Percentiles rank a stretch among this genome's conserved stretches.
These are phyloP conservation scores for Tilletia indica DNA, from an alignment of 1,284 basidiomycete genomes.

Conservation along the genomic window DNA sequence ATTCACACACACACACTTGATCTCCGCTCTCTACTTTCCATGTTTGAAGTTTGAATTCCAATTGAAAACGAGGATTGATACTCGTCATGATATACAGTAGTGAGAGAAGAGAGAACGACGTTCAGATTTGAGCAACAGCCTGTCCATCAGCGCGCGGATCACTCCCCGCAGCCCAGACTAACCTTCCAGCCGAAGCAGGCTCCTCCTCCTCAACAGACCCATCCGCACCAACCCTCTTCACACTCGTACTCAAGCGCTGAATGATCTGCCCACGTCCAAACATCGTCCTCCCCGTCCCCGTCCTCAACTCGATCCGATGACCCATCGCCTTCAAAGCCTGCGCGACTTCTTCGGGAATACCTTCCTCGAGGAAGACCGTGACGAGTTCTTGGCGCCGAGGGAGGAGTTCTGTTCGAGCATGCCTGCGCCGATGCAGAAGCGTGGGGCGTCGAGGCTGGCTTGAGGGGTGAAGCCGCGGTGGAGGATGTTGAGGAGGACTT, in stretches of 20 bases:
- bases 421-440: slow-evolving; percentile 90
- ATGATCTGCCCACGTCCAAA: slow-evolving; percentile 78
- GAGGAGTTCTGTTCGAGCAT: slow-evolving; percentile 64
- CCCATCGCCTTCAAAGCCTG: slow-evolving; percentile 69
- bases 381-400: slow-evolving; percentile 59
- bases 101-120: background rate
- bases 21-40: too few species aligned
- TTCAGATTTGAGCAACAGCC: slow-evolving; percentile 77
- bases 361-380: slow-evolving; percentile 83
- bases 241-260: slow-evolving; percentile 23
- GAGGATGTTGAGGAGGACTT: slow-evolving; percentile 86
- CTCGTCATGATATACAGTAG: too few species aligned
- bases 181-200: slow-evolving; percentile 14
- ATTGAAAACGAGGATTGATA: too few species aligned
- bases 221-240: slow-evolving; percentile 37
- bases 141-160: slow-evolving; percentile 65
- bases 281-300: slow-evolving; percentile 67
- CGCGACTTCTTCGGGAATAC: slow-evolving; percentile 65
- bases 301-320: slow-evolving; percentile 70
- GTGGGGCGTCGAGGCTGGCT: slow-evolving; percentile 73
- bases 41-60: too few species aligned
- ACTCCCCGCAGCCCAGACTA: slow-evolving; percentile 36
- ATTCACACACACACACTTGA: too few species aligned
- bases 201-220: slow-evolving; percentile 25
- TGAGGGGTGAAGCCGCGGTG: slow-evolving; percentile 71